Conservation (phyloP, 208 protist species). For the Strigomonas culicis region DNA sequence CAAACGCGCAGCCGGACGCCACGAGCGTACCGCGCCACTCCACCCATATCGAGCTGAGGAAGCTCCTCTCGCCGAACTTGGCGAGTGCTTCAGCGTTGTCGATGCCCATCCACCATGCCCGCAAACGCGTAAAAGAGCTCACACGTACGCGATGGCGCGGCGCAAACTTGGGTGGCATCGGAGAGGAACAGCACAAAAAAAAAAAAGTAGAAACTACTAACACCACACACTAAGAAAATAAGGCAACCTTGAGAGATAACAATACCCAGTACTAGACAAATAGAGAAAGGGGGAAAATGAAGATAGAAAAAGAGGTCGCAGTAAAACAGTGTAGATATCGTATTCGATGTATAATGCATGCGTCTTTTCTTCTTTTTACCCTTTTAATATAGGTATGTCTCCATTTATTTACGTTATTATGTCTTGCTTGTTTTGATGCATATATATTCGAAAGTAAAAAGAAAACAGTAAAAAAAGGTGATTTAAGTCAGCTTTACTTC, state of each 20-base stretch:
- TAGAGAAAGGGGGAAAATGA: neutral
- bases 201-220: neutral
- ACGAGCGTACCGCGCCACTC: slow-evolving; percentile 68
- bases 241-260: neutral
- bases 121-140: slow-evolving; percentile 50
- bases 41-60: slow-evolving; percentile 62
- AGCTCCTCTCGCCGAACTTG: slow-evolving; percentile 61
- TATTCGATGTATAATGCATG: too few relatives aligned
- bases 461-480: too few relatives aligned
- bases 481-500: neutral
- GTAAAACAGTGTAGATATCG: neutral
- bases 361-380: too few relatives aligned
- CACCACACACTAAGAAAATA: neutral
- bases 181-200: neutral
- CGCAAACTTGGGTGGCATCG: slow-evolving; percentile 33
- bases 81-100: slow-evolving; percentile 59
- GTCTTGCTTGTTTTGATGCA: too few relatives aligned
- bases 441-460: too few relatives aligned
- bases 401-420: too few relatives aligned
- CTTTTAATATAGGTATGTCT: too few relatives aligned
- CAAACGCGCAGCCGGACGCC: slow-evolving; percentile 29
- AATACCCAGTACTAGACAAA: neutral
- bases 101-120: slow-evolving; percentile 77
- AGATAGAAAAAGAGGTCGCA: slow-evolving; percentile 9
- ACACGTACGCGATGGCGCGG: slow-evolving; percentile 34